These are phyloP conservation scores for Saccharomycopsis fibuligera DNA, from an alignment of 805 yeast species.

Conservation along the genomic window DNA sequence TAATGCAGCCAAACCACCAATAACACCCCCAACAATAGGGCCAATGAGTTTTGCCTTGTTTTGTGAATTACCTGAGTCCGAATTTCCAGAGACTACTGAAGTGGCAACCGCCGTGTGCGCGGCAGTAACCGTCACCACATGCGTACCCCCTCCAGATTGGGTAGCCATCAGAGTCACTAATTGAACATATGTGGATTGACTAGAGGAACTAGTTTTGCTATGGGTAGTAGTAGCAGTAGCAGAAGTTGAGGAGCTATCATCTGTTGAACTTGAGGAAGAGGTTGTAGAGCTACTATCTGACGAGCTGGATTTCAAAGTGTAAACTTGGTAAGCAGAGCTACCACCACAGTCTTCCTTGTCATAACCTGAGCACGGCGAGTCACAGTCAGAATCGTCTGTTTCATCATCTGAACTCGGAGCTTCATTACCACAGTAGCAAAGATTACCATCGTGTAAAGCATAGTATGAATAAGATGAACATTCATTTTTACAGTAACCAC, in stretches of 20 bases:
- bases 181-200: conserved; percentile 14
- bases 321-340: conserved; percentile 24
- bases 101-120: conserved; percentile 19
- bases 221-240: conserved; percentile 4
- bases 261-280: neutral
- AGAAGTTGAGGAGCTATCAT: neutral
- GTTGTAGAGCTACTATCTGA: conserved; percentile 1
- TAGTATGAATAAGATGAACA: conserved; percentile 34
- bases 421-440: conserved; percentile 31
- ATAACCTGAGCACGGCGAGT: conserved; percentile 32
- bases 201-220: neutral
- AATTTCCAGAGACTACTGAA: conserved; percentile 13
- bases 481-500: conserved; percentile 27
- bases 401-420: conserved; percentile 17
- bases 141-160: conserved; percentile 19
- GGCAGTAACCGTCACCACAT: conserved; percentile 18
- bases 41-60: conserved; percentile 19
- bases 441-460: conserved; percentile 33
- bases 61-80: conserved; percentile 6
- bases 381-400: conserved; percentile 26
- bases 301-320: neutral
- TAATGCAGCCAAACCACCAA: conserved; percentile 21
- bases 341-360: conserved; percentile 36
- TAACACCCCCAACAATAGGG: conserved; percentile 22
- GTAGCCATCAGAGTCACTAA: conserved; percentile 17